Evolutionary conservation across 331 rosid species (phyloP), one percentile per base, ranked within the genome.

Genomic region (Malus hybrid): DNA sequence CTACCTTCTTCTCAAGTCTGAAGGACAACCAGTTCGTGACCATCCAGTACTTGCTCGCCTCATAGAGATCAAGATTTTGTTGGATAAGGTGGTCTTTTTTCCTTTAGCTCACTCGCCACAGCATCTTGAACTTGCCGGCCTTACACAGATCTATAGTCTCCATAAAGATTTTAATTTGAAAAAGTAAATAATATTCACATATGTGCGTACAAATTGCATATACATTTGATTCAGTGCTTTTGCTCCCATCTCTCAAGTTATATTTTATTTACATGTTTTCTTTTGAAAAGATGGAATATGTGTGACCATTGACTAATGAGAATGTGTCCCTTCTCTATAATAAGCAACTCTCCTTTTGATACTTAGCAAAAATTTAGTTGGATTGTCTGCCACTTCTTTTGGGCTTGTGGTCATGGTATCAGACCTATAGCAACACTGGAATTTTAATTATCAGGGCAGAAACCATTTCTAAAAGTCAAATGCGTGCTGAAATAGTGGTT

Each of bases 1-100:
- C 91, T 90, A 85, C 83, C 93, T 92, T 85, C 95, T 94, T 46
- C 96, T 94, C 85, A 92, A 92, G 83, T 89, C 99, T 78, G 99
- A 92, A 86, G 93, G 96, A 69, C 90, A 87, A 80, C 78, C 89
- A 61, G 89, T 92, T 34, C 85, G 74, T 73, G 93, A 84, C 82
- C 97, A 92, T 86, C 99, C 96, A 75, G 93, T 94, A n/a, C 79
- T 92, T 71, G 91, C 83, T 79, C 88, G 81, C 78, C 93, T 92
- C 57, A 90, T 89, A 74, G 97, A 94, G 85, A 86, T 92, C 71
- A 89, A 84, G 85, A 86, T 81, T 77, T 86, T 92, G 80, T 73
- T 83, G 83, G 91, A 92, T 76, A 90, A 87, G 99, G 97, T 92
- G 14, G 48, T 42, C 82, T 24, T 39, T 33, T 80, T 73, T 28